Evolutionary conservation across 768 basidiomycete species (phyloP), one percentile per base, ranked within the genome.

Genomic region (Steccherinum ochraceum): DNA sequence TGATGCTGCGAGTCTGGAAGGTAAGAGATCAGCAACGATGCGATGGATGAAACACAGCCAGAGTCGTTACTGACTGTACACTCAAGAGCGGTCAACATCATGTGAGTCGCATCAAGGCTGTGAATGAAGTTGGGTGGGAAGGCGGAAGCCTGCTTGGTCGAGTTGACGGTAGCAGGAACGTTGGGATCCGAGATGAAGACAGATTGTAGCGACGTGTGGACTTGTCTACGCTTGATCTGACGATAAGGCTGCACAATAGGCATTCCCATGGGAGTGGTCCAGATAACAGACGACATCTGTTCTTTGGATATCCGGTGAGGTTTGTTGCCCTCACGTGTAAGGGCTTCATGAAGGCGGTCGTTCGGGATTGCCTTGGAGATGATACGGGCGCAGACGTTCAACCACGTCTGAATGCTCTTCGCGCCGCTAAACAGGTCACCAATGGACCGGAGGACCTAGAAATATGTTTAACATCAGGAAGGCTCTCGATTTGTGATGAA

Each of bases 41-140:
- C n/a, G n/a, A n/a, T n/a, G n/a, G n/a, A 16, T 41, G 46, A 40
- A 41, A 12, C 40, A 20, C 41, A 24, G 16, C 5, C 30, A 40
- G 21, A 2, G n/a, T n/a, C n/a, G n/a, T 23, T 39, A 69, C 84
- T 49, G 67, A 90, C 92, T 55, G 78, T 72, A 66, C 93, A 96
- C 57, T 92, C 86, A 44, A 95, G 75, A 10, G 95, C 93, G 2
- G 94, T 96, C 58, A 97, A 70, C 81, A 97, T 86, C 93, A 99
- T 98, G 70, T 99, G 96, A 1, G 95, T 95, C 2, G 96, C 96
- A 65, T 99, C 96, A 24, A 99, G 76, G 62, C 89, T 91, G 65
- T 99, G 96, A 48, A 99, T 92, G 62, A 95, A 98, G 71, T 99
- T 99, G 45, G 96, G 96, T 3, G 96, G 95, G 82, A 99, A 98